A percentile compares a stretch with the other conserved stretches of the same genome.
phyloP scores from a whole-genome alignment of 2,329 filamentous ascomycete genomes.

The Chaetomiaceae sp. region DNA sequence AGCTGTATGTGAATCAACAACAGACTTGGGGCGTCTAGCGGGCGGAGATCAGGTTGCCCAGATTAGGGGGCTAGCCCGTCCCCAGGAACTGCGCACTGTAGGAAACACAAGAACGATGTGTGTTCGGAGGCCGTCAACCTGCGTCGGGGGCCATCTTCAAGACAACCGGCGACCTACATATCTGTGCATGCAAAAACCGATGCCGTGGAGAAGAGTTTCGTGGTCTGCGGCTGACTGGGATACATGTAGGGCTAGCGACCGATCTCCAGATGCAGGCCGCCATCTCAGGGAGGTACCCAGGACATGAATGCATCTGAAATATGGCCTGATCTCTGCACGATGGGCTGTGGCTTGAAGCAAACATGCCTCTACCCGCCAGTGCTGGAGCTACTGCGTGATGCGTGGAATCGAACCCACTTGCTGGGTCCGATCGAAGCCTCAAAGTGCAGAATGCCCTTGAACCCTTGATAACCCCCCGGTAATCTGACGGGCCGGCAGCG shows the following conservation, averaged over 20 bases:
- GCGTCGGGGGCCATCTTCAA: slow-evolving; percentile 6
- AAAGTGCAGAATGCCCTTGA: background rate
- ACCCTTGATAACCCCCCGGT: background rate
- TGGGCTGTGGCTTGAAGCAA: slow-evolving; percentile 6
- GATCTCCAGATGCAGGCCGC: slow-evolving; percentile 9
- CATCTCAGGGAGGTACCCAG: background rate
- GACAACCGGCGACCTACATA: background rate
- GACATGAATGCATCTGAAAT: slow-evolving; percentile 1
- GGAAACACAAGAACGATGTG: background rate
- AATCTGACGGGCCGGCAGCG: background rate
- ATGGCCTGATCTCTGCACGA: slow-evolving; percentile 1
- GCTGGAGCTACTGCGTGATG: background rate
- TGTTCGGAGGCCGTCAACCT: slow-evolving; percentile 3
- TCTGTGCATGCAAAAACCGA: background rate
- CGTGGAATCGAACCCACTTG: background rate
- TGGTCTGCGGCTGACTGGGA: slow-evolving; percentile 4
- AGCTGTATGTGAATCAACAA: too few relatives aligned
- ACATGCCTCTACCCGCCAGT: slow-evolving; percentile 1
- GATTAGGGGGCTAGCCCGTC: background rate
- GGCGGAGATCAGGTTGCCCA: too few relatives aligned
- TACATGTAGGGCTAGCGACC: background rate
- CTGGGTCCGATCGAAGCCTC: slow-evolving; percentile 3
- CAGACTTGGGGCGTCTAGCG: too few relatives aligned
- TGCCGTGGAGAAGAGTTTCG: background rate
- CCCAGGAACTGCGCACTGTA: background rate